Conservation (phyloP, 2,329 filamentous ascomycete genomes). For the Sarocladium brachiariae region DNA sequence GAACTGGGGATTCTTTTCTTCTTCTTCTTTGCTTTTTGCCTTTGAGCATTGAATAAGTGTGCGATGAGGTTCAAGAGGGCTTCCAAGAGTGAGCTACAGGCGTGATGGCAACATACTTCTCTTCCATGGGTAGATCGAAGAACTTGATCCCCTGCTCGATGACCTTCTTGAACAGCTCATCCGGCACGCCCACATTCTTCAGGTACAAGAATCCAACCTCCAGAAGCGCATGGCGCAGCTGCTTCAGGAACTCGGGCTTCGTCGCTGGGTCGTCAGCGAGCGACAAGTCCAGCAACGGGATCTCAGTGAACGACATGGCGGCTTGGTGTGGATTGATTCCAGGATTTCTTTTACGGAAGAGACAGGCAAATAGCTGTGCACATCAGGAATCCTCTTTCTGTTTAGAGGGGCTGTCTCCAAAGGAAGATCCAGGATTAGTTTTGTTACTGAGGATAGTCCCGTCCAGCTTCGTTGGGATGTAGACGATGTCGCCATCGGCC, state of each 20-base stretch:
- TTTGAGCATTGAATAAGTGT: no score
- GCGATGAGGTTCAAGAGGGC: no score
- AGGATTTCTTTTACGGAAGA: no score
- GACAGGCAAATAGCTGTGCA: no score
- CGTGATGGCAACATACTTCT: constrained; percentile 51
- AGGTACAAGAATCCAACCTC: constrained; percentile 88
- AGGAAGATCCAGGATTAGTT: no score
- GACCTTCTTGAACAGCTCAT: constrained; percentile 57
- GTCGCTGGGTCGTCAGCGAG: constrained; percentile 55
- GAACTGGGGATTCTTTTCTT: no score
- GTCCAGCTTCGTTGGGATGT: background rate
- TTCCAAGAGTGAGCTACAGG: background rate
- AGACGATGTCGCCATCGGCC: constrained; percentile 9
- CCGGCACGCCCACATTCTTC: constrained; percentile 67
- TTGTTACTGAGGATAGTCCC: no score
- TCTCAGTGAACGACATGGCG: constrained; percentile 65
- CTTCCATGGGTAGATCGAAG: constrained; percentile 67
- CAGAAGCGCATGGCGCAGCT: constrained; percentile 69
- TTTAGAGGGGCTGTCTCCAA: no score
- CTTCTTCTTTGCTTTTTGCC: no score
- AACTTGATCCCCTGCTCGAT: constrained; percentile 63
- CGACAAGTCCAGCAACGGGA: constrained; percentile 73
- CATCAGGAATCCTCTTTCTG: no score
- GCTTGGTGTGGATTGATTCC: no score
- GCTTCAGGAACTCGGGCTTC: constrained; percentile 64